Percentiles rank a stretch among this genome's conserved stretches.
These are phyloP conservation scores for Scedosporium apiospermum DNA, from an alignment of 2,329 filamentous ascomycete genomes.

Conservation along the genomic window DNA sequence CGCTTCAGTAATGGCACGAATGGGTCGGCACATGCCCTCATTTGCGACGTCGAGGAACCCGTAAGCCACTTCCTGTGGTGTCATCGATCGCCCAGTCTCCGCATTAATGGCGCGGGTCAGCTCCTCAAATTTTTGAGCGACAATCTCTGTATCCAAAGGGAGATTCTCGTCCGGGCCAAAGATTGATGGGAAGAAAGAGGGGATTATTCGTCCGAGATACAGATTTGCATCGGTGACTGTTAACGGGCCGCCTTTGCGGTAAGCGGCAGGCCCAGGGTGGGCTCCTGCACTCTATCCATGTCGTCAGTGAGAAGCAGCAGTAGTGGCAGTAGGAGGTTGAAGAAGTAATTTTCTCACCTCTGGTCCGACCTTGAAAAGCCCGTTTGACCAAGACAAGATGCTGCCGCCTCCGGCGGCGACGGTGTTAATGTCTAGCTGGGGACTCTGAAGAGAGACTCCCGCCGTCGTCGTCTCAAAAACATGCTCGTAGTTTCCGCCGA, in stretches of 20 bases:
- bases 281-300: slow-evolving; percentile 50
- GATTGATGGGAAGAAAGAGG: slow-evolving; percentile 64
- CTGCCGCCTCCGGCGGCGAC: slow-evolving; percentile 70
- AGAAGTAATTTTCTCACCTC: slow-evolving; percentile 15
- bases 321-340: no score
- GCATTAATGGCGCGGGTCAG: slow-evolving; percentile 30
- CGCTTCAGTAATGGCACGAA: slow-evolving; percentile 24
- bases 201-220: slow-evolving; percentile 48
- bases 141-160: slow-evolving; percentile 30
- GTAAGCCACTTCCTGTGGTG: slow-evolving; percentile 24
- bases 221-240: slow-evolving; percentile 67
- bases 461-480: slow-evolving; percentile 68
- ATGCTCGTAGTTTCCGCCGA: slow-evolving; percentile 36
- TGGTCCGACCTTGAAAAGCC: slow-evolving; percentile 63
- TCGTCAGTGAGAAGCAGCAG: no score
- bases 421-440: slow-evolving; percentile 75
- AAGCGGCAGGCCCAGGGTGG: slow-evolving; percentile 63
- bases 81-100: slow-evolving; percentile 12
- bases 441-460: slow-evolving; percentile 68
- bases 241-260: slow-evolving; percentile 61
- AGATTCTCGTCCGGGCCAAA: slow-evolving; percentile 61
- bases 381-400: slow-evolving; percentile 60
- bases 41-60: slow-evolving; percentile 27
- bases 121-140: slow-evolving; percentile 28
- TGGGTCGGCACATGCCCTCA: slow-evolving; percentile 25